Base-by-base conservation (phyloP, 805 yeast species). In the Candida broadrunensis region DNA sequence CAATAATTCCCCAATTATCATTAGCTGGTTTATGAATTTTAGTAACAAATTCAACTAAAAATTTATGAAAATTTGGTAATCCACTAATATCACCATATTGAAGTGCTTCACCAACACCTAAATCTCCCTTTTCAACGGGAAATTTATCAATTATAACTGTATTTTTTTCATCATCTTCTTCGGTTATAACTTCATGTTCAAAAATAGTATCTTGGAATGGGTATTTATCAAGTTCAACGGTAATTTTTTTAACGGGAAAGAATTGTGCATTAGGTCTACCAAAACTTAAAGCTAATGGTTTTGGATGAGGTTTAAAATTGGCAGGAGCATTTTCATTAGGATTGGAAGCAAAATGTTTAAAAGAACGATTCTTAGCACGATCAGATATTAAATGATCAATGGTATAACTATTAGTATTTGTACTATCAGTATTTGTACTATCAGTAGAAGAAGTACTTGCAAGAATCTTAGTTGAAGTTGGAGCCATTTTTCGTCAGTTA, bases 191-290 rank as follows among this genome's bases (percentile, higher is more conserved):
- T 52, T 50, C 24, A 52, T 57, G 7, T 60, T 53, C n/a, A 50
- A 37, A 37, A 9, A 47, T 33, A 11, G 48, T 34, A 19, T 49
- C 44, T 44, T 65, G 65, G 54, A 78, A 79, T 0, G 84, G 85
- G 32, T 66, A 64, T 6, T 69, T 69, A 13, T 71, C 65, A 16
- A 81, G 58, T 37, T 70, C 62, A 20, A 79, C 64, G 19, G 67
- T 67, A 26, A 81, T 69, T 4, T 75, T 60, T 14, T 74, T 72
- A 35, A 81, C 56, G 1, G 88, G 88, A 56, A 81, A 83, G 48
- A 81, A 73, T 9, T 77, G 78, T 33, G 71, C 68, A 54, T 80
- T 74, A 14, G 88, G 88, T 52, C 72, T 65, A n/a, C 88, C 88
- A 43, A 77, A 81, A 26, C 74, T 73, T 38, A 83, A 62, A 19